phyloP scores from a whole-genome alignment of 2,329 filamentous ascomycete species.

The Fonsecaea pugnacius region DNA sequence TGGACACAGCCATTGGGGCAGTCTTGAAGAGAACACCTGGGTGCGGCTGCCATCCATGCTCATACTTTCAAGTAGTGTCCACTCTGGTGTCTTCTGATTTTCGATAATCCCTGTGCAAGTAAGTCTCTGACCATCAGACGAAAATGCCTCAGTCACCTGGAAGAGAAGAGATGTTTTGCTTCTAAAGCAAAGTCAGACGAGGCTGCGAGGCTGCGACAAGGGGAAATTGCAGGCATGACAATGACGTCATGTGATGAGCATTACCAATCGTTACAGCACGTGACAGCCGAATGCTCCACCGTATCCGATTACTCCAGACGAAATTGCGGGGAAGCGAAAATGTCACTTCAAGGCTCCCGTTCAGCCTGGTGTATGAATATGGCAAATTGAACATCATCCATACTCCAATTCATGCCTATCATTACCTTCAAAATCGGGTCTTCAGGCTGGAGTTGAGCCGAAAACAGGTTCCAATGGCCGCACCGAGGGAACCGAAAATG shows the following conservation, averaged over 20 bases:
- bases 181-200: background rate
- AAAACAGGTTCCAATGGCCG: background rate
- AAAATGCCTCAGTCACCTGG: no score
- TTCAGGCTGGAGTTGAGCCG: background rate
- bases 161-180: no score
- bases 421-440: background rate
- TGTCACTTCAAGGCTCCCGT: background rate
- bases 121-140: no score
- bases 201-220: background rate
- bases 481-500: background rate
- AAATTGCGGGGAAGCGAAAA: background rate
- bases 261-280: background rate
- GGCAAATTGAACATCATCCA: background rate
- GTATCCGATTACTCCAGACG: background rate
- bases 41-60: background rate
- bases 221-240: background rate
- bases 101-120: no score
- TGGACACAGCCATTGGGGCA: background rate
- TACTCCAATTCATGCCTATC: background rate
- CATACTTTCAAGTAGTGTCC: background rate
- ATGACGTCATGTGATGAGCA: background rate
- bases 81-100: background rate
- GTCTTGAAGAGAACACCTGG: background rate
- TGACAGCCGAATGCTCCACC: background rate
- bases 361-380: background rate